Base-by-base conservation (phyloP, 2,329 filamentous ascomycete species). In the Colletotrichum cuscutae region DNA sequence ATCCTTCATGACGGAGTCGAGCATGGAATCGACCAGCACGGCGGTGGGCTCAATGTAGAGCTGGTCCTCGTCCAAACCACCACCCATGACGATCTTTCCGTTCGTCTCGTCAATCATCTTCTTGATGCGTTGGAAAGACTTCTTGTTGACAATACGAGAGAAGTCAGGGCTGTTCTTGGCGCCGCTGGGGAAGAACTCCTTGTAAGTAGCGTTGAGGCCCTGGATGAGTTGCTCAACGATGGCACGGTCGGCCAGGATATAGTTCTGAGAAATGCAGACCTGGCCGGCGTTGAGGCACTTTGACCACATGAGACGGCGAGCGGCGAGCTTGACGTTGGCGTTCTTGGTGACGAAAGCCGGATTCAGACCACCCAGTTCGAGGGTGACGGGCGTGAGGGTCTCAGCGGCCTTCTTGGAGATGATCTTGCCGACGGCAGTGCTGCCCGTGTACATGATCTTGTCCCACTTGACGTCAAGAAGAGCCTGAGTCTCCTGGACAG, bases 361-460 rank as follows among this genome's bases (percentile, higher is more conserved):
- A 85, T 98, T 98, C 76, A 90, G 88, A 73, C 97, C 97, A 72
- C 97, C 97, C 59, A 99, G 90, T 86, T 99, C 97, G 60, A 98
- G 90, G 11, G 92, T 90, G 26, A 97, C 92, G 0, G 97, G 97
- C 0, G 97, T 98, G 74, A 98, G 88, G 49, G 94, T 92, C 80
- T 95, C 91, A 73, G 97, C 96, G 0, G 96, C 97, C 81, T 97
- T 98, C 82, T 95, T 92, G 60, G 94, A 90, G 65, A 98, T 92
- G 78, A 98, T 95, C 80, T 92, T 95, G 79, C 94, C 97, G 22
- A 98, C 95, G 32, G 81, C 85, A 65, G 89, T 88, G 78, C 91
- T 92, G 67, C 97, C 97, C 1, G 97, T 99, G 86, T 98, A 99
- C 86, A 97, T 95, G 79, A 99, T 97, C 89, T 98, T 98, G 85